phyloP scores from a whole-genome alignment of 106 monocot genomes.

The Allium cepa region DNA sequence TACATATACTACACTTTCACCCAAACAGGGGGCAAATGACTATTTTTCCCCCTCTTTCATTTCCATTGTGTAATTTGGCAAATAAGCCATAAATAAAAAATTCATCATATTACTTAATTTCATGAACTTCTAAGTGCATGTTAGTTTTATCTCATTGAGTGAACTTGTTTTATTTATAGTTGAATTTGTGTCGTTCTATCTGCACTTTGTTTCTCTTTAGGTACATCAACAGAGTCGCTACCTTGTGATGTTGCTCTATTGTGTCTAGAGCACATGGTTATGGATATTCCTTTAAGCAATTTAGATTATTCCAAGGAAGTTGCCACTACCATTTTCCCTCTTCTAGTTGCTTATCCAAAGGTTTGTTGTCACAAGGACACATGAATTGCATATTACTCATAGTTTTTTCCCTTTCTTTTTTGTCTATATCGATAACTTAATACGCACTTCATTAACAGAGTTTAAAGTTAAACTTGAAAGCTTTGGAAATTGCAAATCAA shows the following conservation, averaged over 20 bases:
- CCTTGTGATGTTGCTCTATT: conserved; percentile 54
- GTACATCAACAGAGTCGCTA: conserved; percentile 23
- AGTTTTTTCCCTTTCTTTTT: background rate
- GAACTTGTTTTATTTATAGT: too few relatives aligned
- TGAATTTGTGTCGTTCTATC: too few relatives aligned
- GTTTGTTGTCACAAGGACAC: conserved; percentile 13
- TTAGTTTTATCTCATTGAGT: too few relatives aligned
- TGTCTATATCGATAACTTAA: background rate
- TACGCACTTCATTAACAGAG: conserved; percentile 29
- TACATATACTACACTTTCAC: too few relatives aligned
- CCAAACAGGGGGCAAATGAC: too few relatives aligned
- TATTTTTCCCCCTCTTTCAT: too few relatives aligned
- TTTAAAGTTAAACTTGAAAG: conserved; percentile 57
- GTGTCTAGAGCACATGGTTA: conserved; percentile 44
- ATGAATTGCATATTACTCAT: background rate
- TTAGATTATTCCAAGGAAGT: conserved; percentile 45
- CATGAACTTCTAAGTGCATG: too few relatives aligned
- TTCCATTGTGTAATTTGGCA: too few relatives aligned
- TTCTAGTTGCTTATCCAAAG: conserved; percentile 72
- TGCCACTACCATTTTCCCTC: conserved; percentile 55
- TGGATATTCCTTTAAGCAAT: conserved; percentile 25
- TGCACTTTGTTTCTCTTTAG: conserved; percentile 15
- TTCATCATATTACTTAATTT: too few relatives aligned
- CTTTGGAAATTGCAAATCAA: conserved; percentile 53
- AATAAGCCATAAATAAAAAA: too few relatives aligned